Percentiles rank a stretch among this genome's conserved stretches.
These are phyloP conservation scores for Pyricularia sp. DNA, from an alignment of 2,329 filamentous ascomycete species.

Conservation along the genomic window DNA sequence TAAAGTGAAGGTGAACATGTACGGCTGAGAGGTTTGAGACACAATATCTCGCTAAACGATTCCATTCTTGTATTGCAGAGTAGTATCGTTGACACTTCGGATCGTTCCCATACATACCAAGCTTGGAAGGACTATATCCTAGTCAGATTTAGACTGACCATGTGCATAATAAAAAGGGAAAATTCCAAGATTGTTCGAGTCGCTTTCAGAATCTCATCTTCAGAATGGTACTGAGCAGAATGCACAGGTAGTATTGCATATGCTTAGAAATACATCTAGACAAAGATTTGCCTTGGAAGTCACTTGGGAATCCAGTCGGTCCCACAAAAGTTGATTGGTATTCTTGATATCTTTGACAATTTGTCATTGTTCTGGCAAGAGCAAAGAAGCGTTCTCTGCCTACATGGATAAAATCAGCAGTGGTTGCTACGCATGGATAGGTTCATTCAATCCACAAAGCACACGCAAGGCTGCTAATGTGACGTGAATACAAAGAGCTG, in stretches of 20 bases:
- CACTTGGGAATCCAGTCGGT: background rate
- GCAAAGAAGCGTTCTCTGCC: background rate
- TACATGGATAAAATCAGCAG: background rate
- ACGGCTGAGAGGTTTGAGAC: background rate
- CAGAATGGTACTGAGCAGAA: background rate
- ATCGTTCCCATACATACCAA: background rate
- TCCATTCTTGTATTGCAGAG: background rate
- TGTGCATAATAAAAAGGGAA: background rate
- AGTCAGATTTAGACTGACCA: background rate
- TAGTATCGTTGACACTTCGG: background rate
- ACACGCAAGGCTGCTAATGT: no score
- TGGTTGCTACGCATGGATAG: background rate
- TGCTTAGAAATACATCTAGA: background rate
- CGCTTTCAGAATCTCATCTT: no score
- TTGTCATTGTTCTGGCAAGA: background rate
- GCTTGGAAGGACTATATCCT: background rate
- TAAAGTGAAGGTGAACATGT: background rate
- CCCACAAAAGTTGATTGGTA: background rate
- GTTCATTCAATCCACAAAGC: no score
- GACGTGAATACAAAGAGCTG: background rate
- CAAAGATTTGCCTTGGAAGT: background rate
- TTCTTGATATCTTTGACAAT: background rate
- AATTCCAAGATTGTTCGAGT: no score
- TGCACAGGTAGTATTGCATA: background rate
- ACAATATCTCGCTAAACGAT: background rate